Evolutionary conservation across 352 stramenopile species (phyloP), one percentile per base, ranked within the genome.

Genomic region (Globisporangium middletonii): DNA sequence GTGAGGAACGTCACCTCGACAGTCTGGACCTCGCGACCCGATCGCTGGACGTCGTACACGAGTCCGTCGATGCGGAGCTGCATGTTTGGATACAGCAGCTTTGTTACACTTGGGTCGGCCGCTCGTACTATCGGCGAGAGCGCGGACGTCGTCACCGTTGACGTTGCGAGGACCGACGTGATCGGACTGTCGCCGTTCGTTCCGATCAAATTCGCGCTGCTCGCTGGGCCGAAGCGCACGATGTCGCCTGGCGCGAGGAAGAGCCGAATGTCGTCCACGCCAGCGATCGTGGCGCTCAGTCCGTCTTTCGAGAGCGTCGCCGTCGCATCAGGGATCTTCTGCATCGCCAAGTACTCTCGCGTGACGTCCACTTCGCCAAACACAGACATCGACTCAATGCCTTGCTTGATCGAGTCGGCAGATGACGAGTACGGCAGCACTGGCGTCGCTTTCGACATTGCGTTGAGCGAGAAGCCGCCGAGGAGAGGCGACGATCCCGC

Each of bases 11-110:
- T 71, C 12, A 78, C 72, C 0, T 73, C 71, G 6, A 94, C 41
- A 0, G 68, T 91, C 55, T 98, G 94, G 13, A 98, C 72, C 67
- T 98, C 95, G 33, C 89, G 72, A 7, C 95, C 92, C 4, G 93
- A 97, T 28, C 81, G 86, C 42, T 87, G 64, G 0, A 99, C 70
- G 0, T 72, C 70, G 63, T 98, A 98, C 4, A 68, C 70, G 27
- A 95, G 73, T 0, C 86, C 93, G 59, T 93, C 89, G 37, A 98
- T 81, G 9, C 93, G 85, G 7, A 98, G 57, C 27, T 78, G 71
- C 74, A 96, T 91, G 30, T 75, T 81, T 33, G 89, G 79, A 57
- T 74, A 93, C 2, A 97, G 58, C 45, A 81, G 37, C 48, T 67
- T 79, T 19, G 75, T 83, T 0, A 88, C 67, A 0, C 55, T 66